These are phyloP conservation scores for Ensete ventricosum DNA, from an alignment of 176 grass and related monocot genomes.

Conservation along the genomic window DNA sequence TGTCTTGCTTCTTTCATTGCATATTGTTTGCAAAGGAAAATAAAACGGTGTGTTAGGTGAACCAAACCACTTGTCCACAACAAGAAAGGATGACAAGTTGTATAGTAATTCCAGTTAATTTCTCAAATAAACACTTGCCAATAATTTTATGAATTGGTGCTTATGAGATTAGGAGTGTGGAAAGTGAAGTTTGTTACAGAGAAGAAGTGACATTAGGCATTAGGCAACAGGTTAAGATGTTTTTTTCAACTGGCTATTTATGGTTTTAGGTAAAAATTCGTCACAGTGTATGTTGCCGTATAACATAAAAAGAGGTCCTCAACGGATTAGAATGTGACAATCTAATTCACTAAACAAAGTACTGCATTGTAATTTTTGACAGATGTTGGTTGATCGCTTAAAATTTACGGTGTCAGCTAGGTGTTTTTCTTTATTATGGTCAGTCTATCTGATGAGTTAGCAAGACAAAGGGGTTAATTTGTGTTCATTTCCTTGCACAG, in stretches of 20 bases:
- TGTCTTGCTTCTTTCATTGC: background rate
- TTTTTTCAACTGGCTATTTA: background rate
- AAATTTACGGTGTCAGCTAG: background rate
- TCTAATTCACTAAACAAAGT: background rate
- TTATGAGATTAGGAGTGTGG: background rate
- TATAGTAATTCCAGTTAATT: background rate
- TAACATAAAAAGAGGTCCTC: background rate
- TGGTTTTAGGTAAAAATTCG: background rate
- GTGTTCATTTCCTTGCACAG: background rate
- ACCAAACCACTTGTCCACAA: background rate
- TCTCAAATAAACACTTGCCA: background rate
- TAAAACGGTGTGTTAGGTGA: background rate
- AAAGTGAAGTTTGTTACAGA: background rate
- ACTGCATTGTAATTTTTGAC: background rate
- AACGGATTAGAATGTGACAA: background rate
- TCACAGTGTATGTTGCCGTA: background rate
- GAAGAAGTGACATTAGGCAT: background rate
- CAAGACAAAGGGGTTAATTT: background rate
- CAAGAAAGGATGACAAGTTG: background rate
- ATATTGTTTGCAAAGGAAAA: background rate
- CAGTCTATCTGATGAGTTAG: background rate
- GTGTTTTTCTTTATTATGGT: background rate
- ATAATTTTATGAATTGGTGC: background rate
- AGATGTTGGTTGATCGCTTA: background rate
- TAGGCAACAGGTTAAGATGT: background rate